Conservation (phyloP, 208 protist species). For the Wallacemonas rigidus region DNA sequence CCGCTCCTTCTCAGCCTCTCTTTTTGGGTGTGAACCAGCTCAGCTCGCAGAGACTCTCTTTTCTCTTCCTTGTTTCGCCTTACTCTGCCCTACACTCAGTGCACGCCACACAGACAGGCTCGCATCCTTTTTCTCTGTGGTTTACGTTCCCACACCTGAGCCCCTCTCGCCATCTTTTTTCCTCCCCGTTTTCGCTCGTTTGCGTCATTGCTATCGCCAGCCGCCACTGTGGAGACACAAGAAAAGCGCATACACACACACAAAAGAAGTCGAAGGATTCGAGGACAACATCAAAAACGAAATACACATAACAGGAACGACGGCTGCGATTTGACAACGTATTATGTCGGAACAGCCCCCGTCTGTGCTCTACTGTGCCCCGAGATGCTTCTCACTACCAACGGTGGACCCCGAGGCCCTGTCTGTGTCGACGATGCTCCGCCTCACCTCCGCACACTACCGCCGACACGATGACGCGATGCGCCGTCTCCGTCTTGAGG, state of each 20-base stretch:
- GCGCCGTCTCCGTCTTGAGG: slow-evolving; percentile 27
- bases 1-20: no score
- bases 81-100: no score
- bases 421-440: slow-evolving; percentile 70
- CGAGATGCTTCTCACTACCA: slow-evolving; percentile 52
- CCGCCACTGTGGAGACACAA: no score
- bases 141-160: not conserved
- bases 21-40: no score
- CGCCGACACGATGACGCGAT: slow-evolving; percentile 39
- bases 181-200: not conserved
- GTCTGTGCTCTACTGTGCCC: slow-evolving; percentile 28
- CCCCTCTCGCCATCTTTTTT: not conserved
- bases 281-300: not conserved
- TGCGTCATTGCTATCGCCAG: no score
- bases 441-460: slow-evolving; percentile 49
- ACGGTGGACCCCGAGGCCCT: slow-evolving; percentile 72
- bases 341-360: slow-evolving; percentile 6
- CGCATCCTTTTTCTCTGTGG: not conserved
- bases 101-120: not conserved
- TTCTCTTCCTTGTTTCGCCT: not conserved
- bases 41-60: no score
- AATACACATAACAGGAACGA: not conserved
- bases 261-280: not conserved
- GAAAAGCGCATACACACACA: no score
- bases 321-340: no score